Evolutionary conservation across 1,284 basidiomycete genomes (phyloP).

Genomic region (Rhizopogon parksii): DNA sequence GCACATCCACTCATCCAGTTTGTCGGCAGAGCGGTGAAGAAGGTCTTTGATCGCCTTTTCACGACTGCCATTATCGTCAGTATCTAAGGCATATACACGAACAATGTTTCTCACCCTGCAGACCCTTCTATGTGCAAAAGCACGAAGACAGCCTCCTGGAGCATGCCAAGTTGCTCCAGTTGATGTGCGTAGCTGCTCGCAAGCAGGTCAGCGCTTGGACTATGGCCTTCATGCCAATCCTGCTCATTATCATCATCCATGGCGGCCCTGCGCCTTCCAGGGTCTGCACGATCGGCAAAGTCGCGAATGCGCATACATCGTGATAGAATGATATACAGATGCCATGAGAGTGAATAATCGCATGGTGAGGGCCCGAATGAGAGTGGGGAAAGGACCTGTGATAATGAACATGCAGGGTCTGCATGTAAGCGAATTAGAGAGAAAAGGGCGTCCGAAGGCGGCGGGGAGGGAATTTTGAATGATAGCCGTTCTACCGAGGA

Average conservation of each 20-base stretch:
- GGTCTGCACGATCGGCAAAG: conserved; percentile 70
- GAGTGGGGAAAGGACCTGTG: conserved; percentile 55
- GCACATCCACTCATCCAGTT: conserved; percentile 63
- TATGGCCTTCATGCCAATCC: conserved; percentile 58
- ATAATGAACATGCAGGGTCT: conserved; percentile 59
- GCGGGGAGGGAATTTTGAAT: conserved; percentile 24
- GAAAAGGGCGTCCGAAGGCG: conserved; percentile 67
- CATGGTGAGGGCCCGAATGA: conserved; percentile 72
- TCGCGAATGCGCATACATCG: conserved; percentile 79
- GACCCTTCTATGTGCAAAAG: conserved; percentile 82
- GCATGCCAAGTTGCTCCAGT: conserved; percentile 74
- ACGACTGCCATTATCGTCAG: conserved; percentile 43
- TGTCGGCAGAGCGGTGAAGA: conserved; percentile 66
- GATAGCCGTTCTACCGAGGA: conserved; percentile 27
- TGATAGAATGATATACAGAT: conserved; percentile 85
- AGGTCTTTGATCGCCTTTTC: conserved; percentile 78
- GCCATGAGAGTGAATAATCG: conserved; percentile 88
- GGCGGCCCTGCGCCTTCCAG: conserved; percentile 30
- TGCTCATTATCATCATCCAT: conserved; percentile 40
- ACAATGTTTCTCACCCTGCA: conserved; percentile 50
- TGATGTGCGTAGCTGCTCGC: conserved; percentile 84
- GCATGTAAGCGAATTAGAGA: conserved; percentile 79
- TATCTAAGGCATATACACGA: conserved; percentile 1
- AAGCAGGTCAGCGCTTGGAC: conserved; percentile 76
- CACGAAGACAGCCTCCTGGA: conserved; percentile 86